Conservation (phyloP, 2,329 filamentous ascomycete species). For the Apiospora aurea region DNA sequence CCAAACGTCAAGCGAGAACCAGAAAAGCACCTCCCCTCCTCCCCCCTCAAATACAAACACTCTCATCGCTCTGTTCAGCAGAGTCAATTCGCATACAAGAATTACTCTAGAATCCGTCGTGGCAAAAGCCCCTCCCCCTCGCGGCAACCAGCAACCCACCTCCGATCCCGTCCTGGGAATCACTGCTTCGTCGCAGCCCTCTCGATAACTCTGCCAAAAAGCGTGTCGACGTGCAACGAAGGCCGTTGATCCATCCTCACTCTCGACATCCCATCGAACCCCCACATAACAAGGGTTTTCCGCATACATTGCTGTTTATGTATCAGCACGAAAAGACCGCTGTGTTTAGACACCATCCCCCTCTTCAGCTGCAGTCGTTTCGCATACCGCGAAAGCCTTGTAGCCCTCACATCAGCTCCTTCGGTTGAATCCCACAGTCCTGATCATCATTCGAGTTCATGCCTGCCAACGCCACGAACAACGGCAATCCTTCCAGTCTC, state of each 20-base stretch:
- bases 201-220: constrained; percentile 29
- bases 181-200: constrained; percentile 21
- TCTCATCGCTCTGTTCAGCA: constrained; percentile 5
- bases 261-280: constrained; percentile 30
- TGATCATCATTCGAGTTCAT: constrained; percentile 58
- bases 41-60: constrained; percentile 6
- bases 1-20: constrained; percentile 10
- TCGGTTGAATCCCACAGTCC: constrained; percentile 74
- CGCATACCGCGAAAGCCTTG: constrained; percentile 94
- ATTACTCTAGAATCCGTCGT: background rate
- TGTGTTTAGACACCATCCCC: constrained; percentile 93
- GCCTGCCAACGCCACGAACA: constrained; percentile 60
- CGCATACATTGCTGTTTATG: constrained; percentile 78
- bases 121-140: background rate
- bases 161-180: constrained; percentile 22
- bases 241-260: constrained; percentile 26
- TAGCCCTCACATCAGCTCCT: constrained; percentile 87
- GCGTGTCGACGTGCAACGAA: constrained; percentile 28
- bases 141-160: constrained; percentile 14
- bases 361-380: constrained; percentile 96
- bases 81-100: constrained; percentile 1
- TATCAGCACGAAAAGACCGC: constrained; percentile 93
- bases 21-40: background rate
- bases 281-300: constrained; percentile 43
- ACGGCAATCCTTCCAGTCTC: constrained; percentile 51